Percentiles rank a stretch among this genome's conserved stretches.
These are phyloP conservation scores for Colletotrichum gloeosporioides DNA, from an alignment of 2,329 filamentous ascomycete species.

Conservation along the genomic window DNA sequence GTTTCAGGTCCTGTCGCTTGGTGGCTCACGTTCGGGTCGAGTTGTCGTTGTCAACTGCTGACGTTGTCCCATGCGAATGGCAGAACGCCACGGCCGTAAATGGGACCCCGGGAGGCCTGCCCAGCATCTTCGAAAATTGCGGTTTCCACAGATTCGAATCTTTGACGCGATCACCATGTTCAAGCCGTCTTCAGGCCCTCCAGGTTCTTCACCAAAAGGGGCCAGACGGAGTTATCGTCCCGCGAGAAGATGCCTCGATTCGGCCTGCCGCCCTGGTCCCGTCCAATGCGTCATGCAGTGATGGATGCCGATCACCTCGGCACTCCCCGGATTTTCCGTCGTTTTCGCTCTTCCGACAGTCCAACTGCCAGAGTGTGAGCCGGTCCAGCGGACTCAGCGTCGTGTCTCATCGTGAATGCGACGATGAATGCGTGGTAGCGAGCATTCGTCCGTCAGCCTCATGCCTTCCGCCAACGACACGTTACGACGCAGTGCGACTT, in stretches of 20 bases:
- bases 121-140: background rate
- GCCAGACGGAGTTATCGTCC: background rate
- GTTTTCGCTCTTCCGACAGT: background rate
- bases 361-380: background rate
- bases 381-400: background rate
- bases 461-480: background rate
- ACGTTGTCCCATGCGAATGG: background rate
- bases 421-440: background rate
- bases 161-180: background rate
- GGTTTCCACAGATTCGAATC: background rate
- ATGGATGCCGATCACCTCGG: background rate
- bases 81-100: background rate
- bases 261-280: background rate
- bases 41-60: background rate
- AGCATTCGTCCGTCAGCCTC: background rate
- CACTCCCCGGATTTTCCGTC: background rate
- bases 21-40: background rate
- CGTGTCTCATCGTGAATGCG: too few species aligned
- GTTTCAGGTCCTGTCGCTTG: background rate
- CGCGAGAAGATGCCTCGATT: background rate
- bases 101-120: background rate
- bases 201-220: background rate
- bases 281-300: slow-evolving; percentile 3
- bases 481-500: background rate
- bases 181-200: background rate